Base-by-base conservation (phyloP, 2,329 filamentous ascomycete genomes). In the Blastomyces percursus region DNA sequence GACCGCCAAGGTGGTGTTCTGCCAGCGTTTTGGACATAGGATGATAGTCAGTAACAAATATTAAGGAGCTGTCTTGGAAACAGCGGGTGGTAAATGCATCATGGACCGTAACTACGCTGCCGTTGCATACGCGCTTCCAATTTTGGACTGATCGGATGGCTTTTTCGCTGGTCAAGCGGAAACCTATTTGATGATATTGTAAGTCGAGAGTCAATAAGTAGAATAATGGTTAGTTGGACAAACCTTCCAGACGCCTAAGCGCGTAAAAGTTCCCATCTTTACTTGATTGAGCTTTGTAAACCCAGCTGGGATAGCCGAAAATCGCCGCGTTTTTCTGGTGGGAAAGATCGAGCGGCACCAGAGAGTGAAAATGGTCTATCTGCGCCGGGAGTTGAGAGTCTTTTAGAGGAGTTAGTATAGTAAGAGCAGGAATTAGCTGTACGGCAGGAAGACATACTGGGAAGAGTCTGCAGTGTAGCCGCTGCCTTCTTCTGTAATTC, bases 41-140 rank as follows among this genome's bases (percentile, higher is more conserved):
- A 70, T 94, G 90, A 71, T 96, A 99, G 73, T 96, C 91, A 65
- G 91, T 94, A 30, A 96, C 91, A 70, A 99, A 89, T 58, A 99
- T 88, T 61, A 99, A 82, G 2, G 94, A 97, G 75, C 90, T 96
- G 73, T 97, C 94, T 62, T 91, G 90, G 74, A 99, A 99, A 32
- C 88, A 90, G 65, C 91, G 82, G 14, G 91, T 95, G 0, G 94
- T 99, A 71, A 99, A 99, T 0, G 90, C 91, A 75, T 96, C 91
- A 70, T 96, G 87, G 9, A 96, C 84, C 0, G 87, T 88, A 38
- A 97, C 93, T 24, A 97, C 84, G 67, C 86, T 90, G 62, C 86
- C 88, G 70, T 88, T 93, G 71, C 84, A 83, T 58, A 99, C 84
- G 63, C 89, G 85, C 71, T 92, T 93, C 94, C 94, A 99, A 12